Base-by-base conservation (phyloP, 306 rosid genomes). In the Begonia peltatifolia region DNA sequence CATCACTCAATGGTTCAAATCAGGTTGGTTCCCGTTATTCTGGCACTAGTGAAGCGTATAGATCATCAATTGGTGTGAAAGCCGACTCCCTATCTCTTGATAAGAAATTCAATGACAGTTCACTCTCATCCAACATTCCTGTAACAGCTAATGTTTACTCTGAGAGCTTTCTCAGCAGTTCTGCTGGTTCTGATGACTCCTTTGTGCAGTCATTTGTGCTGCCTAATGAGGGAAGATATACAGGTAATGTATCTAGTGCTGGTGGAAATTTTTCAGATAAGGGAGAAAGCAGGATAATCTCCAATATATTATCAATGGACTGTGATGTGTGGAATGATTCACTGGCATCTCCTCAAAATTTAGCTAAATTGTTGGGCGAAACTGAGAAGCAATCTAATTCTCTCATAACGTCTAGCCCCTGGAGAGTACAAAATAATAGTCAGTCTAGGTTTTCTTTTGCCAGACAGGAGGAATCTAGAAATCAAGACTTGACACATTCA, bases 401-500 rank as follows among this genome's bases (percentile, higher is more conserved):
- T 12, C 66, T 65, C 9, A 71, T 73, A 50, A 67, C 66, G 41
- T 64, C 89, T 15, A 68, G 75, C 74, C 73, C 97, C 47, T 68
- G 87, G 84, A 89, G 80, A 72, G 79, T 52, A 51, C 95, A 71
- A 57, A 72, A 61, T 68, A 84, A 79, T 60, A 81, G 65, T 63
- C 97, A 84, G 70, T 84, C 95, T 41, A 76, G 95, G 55, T 89
- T 89, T 53, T 84, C 94, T 59, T 89, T 89, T 66, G 97, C 97
- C 20, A 72, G 95, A 50, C 94, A 80, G 59, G 95, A 82, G 68
- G 94, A 84, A 50, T 63, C 79, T 54, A 69, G 60, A 60, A 59
- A 68, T 61, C 80, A 64, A 56, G 65, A 54, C 75, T 68, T 59
- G 75, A 76, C 67, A 52, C 82, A 71, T 57, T 70, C 80, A 20